Evolutionary conservation across 345 rosid genomes (phyloP).

Genomic region (Ailanthus altissimus): DNA sequence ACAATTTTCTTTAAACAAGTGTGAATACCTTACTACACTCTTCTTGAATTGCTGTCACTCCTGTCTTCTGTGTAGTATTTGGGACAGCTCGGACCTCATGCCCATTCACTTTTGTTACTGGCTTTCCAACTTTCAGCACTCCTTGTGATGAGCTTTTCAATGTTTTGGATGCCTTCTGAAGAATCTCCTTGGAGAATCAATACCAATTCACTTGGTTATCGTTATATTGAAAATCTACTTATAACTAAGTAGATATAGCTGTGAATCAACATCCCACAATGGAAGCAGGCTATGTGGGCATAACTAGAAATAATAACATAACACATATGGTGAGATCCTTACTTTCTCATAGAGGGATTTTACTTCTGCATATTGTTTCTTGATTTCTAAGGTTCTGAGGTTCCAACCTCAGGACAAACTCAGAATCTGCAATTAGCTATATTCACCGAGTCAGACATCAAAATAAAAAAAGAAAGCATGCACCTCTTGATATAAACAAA

Average conservation of each 20-base stretch:
- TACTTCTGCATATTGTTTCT: slow-evolving; percentile 72
- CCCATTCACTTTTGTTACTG: slow-evolving; percentile 40
- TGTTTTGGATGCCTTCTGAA: slow-evolving; percentile 60
- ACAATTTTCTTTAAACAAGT: neutral
- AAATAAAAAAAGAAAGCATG: slow-evolving; percentile 9
- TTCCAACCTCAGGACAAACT: slow-evolving; percentile 81
- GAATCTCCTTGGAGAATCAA: slow-evolving; percentile 49
- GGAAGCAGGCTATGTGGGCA: neutral
- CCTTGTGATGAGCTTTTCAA: slow-evolving; percentile 51
- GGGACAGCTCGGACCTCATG: slow-evolving; percentile 39
- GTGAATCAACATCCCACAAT: neutral
- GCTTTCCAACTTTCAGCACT: slow-evolving; percentile 39
- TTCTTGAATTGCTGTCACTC: slow-evolving; percentile 43
- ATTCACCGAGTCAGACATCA: slow-evolving; percentile 26
- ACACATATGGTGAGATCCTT: slow-evolving; percentile 13
- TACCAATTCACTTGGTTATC: neutral
- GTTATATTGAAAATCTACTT: neutral
- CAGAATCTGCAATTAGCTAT: slow-evolving; percentile 70
- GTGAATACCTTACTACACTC: slow-evolving; percentile 46
- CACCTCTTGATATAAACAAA: neutral
- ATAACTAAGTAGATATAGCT: neutral
- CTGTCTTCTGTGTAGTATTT: slow-evolving; percentile 28
- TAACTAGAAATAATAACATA: neutral
- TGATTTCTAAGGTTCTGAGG: slow-evolving; percentile 81
- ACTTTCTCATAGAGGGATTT: slow-evolving; percentile 77